Evolutionary conservation across 2,329 filamentous ascomycete species (phyloP), one percentile per base, ranked within the genome.

Genomic region (Colletotrichum destructivum): DNA sequence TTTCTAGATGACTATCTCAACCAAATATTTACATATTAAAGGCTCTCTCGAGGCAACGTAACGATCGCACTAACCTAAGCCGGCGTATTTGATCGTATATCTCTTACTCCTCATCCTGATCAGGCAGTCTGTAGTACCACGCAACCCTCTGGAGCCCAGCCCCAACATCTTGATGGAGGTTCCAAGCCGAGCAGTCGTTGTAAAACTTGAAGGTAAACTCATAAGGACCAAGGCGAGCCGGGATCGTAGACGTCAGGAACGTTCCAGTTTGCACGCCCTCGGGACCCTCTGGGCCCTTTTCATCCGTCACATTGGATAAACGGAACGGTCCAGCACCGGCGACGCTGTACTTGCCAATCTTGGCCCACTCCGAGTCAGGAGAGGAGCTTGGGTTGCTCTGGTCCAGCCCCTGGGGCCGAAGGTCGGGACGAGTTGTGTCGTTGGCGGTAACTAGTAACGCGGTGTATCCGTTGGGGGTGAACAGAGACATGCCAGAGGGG

Each of bases 401-500:
- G 40, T 67, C 64, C 3, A 67, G 47, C 1, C 56, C 64, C 11
- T 67, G 64, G 0, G 64, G 64, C 13, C 64, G 56, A 0, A 67
- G 64, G 6, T 67, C 64, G 3, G 64, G 56, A 2, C 56, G 15
- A 12, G 64, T 67, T 4, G 64, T 67, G 64, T 67, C 64, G 11
- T 67, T 67, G 13, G 64, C 64, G 5, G 64, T 67, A 9, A 67
- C 64, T 3, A 67, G 23, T 4, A 67, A 35, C 13, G 64, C 64
- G 18, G 56, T 67, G 56, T 67, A 67, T n/a, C 64, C 56, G 47
- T 62, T 62, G 1, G 64, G 56, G 12, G 64, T 67, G 47, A 67
- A 67, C 7, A 67, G 64, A 26, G 64, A 67, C 47, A 67, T 55
- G 23, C 64, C 64, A 1, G 64, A 67, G 18, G 56, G 64, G 4